Base-by-base conservation (phyloP, 768 basidiomycete genomes). In the Mycena rosella region DNA sequence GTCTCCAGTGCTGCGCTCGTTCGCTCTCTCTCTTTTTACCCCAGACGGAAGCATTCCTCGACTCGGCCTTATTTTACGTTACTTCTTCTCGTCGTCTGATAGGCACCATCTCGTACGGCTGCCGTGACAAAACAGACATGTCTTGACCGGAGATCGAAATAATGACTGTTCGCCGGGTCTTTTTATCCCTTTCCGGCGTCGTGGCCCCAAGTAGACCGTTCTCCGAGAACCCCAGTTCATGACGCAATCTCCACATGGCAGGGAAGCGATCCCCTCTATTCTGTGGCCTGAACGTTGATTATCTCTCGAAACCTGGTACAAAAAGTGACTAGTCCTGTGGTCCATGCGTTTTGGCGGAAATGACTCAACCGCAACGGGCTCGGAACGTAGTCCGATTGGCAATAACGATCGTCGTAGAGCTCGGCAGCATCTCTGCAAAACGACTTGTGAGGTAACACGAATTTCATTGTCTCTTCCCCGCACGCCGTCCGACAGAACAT, bases 201-300 rank as follows among this genome's bases (percentile, higher is more conserved):
- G 8, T 47, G 13, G 42, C 42, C 22, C 2, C n/a, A 54, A 27
- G 14, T 22, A 53, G 26, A 45, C 8, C 11, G 24, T 13, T 36
- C 66, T 49, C 66, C 54, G 44, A 45, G 51, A 63, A 44, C 38
- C 27, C 60, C 49, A 55, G 6, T 53, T 40, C 60, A 68, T 68
- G 67, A 68, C 67, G 67, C 67, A 68, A 63, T 57, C 34, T 55
- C 67, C 67, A 68, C 67, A 68, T 68, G 67, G 67, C 61, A 30
- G 30, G 11, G 32, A 59, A 59, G 57, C 13, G 38, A 51, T 47
- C 57, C 45, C n/a, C 36, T 38, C 13, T 52, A 18, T 20, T 13
- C 44, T 30, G 14, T 48, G 45, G 29, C 32, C 48, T 60, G 59
- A 60, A 59, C 58, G 30, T 59, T 32, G 44, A 47, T 58, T 29